phyloP scores from a whole-genome alignment of 208 protist species.

The Acanthamoeba quina region DNA sequence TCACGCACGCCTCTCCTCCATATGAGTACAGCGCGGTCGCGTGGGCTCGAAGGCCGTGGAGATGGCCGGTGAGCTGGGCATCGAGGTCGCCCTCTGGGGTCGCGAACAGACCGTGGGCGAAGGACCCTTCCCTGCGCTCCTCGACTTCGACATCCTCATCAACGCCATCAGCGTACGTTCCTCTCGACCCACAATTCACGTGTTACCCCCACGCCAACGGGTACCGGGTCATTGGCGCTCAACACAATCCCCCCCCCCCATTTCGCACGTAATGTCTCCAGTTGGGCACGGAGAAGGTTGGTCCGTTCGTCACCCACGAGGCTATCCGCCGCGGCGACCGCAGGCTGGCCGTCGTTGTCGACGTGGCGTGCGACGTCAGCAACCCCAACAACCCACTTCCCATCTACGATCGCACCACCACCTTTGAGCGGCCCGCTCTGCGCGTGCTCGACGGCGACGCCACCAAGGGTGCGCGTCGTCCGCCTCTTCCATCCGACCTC shows the following conservation, averaged over 20 bases:
- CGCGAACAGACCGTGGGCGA: constrained; percentile 86
- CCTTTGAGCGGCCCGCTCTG: constrained; percentile 83
- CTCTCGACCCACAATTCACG: constrained; percentile 73
- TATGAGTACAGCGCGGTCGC: constrained; percentile 76
- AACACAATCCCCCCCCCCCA: neutral
- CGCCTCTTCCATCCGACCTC: neutral
- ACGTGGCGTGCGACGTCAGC: constrained; percentile 88
- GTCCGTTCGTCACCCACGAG: constrained; percentile 56
- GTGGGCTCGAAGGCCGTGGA: constrained; percentile 81
- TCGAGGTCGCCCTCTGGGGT: constrained; percentile 86
- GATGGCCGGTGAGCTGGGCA: constrained; percentile 76
- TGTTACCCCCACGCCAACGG: neutral
- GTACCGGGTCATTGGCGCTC: neutral
- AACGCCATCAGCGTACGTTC: constrained; percentile 90
- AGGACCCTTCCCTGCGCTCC: constrained; percentile 85
- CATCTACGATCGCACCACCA: constrained; percentile 85
- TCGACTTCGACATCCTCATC: constrained; percentile 87
- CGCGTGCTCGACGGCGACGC: constrained; percentile 73
- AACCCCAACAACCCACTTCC: constrained; percentile 90
- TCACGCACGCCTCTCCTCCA: neutral
- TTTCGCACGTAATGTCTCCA: neutral
- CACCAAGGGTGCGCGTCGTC: neutral
- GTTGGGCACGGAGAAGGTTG: constrained; percentile 40
- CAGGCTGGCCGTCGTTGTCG: constrained; percentile 80
- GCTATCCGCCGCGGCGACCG: constrained; percentile 56